Conservation (phyloP, 192 early-diverging fungal genomes). For the Spizellomyces sp. region DNA sequence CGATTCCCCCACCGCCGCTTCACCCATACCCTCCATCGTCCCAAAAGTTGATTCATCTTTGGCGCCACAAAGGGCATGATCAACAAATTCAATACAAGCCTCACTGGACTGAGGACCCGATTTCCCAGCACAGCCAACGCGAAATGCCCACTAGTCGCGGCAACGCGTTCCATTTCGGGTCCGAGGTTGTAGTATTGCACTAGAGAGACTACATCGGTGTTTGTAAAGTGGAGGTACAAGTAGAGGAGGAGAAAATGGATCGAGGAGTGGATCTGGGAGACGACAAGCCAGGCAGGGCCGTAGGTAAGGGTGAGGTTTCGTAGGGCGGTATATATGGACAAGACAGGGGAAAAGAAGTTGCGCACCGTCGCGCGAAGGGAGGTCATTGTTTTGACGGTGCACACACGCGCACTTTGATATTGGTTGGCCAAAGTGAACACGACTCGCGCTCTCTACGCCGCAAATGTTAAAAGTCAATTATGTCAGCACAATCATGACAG, state of each 20-base stretch:
- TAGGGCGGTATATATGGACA: neutral
- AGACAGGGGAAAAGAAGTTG: no score
- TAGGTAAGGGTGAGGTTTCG: neutral
- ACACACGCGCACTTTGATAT: no score
- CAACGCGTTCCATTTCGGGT: neutral
- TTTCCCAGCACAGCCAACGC: constrained; percentile 25
- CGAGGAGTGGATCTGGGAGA: constrained; percentile 27
- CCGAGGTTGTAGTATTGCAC: constrained; percentile 11
- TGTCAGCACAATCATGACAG: no score
- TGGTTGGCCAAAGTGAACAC: no score
- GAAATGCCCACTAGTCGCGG: constrained; percentile 20
- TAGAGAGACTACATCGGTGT: constrained; percentile 12
- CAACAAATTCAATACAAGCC: constrained; percentile 14
- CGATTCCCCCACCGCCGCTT: no score
- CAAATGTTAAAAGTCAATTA: no score
- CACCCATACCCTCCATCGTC: no score
- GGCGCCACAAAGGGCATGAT: constrained; percentile 7
- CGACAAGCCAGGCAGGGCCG: constrained; percentile 26
- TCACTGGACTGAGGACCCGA: constrained; percentile 17
- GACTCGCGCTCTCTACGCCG: no score
- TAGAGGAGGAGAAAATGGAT: constrained; percentile 22
- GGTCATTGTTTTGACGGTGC: no score
- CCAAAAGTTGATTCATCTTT: neutral
- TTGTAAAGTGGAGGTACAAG: constrained; percentile 6
- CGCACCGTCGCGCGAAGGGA: no score